Percentiles rank a stretch among this genome's conserved stretches.
phyloP scores from a whole-genome alignment of 2,329 filamentous ascomycete species.

The Grosmannia huntii region DNA sequence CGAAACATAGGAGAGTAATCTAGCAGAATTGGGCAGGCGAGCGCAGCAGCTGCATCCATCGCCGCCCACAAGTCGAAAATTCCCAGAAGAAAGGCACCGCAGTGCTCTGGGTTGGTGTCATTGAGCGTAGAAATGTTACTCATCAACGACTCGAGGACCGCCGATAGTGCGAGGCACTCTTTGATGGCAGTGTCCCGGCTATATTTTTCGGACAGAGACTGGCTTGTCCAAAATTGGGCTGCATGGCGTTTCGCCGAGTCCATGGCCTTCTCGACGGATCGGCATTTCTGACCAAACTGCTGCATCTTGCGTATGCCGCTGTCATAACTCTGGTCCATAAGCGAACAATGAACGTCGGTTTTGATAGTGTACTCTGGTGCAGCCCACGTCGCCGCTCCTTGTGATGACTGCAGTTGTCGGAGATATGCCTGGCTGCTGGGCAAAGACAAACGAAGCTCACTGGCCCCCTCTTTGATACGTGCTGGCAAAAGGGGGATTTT shows the following conservation, averaged over 20 bases:
- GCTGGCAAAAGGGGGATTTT: constrained; percentile 27
- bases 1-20: constrained; percentile 39
- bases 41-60: constrained; percentile 36
- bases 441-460: constrained; percentile 24
- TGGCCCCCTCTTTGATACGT: constrained; percentile 16
- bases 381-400: background rate
- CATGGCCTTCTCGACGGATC: background rate
- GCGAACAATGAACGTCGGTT: background rate
- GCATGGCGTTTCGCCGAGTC: background rate
- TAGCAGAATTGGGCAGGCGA: constrained; percentile 30
- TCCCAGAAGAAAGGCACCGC: constrained; percentile 38
- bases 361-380: background rate
- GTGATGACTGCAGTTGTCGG: constrained; percentile 8
- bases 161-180: background rate
- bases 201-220: too few species aligned
- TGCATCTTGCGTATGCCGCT: background rate
- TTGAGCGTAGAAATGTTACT: constrained; percentile 18
- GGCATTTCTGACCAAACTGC: background rate
- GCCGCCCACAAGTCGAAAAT: constrained; percentile 44
- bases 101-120: constrained; percentile 30
- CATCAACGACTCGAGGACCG: background rate
- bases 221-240: background rate
- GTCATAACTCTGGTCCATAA: background rate
- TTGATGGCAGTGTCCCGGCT: background rate
- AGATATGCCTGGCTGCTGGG: constrained; percentile 26